Evolutionary conservation across 495 filamentous ascomycete genomes (phyloP), one percentile per base, ranked within the genome.

Genomic region (Xylaria sp.): DNA sequence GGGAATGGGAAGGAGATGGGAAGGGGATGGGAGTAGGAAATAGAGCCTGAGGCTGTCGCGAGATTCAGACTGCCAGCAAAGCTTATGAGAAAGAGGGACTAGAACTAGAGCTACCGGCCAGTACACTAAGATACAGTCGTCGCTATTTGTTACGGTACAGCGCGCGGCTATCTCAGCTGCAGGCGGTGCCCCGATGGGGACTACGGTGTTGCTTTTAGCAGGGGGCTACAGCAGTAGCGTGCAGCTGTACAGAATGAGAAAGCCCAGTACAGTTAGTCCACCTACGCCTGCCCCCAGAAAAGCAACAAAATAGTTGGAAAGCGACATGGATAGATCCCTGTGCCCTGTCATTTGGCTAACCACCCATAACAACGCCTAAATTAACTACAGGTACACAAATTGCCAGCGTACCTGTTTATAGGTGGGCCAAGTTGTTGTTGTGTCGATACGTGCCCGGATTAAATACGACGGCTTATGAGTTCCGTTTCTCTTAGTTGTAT

Each of bases 11-110:
- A 14, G 31, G n/a, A n/a, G n/a, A n/a, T n/a, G n/a, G n/a, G n/a
- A n/a, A n/a, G 44, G 26, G 29, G 44, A 52, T 24, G 46, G 37
- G 55, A 43, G 5, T 26, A 31, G 43, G 57, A 61, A 19, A 64
- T 29, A 37, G 62, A 37, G 43, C 24, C 61, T 17, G 61, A 63
- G 15, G 35, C 58, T 29, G 59, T 62, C 37, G 59, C n/a, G 57
- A 59, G 57, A 59, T 59, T 59, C 17, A 21, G 57, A 35, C 57
- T 59, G 24, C n/a, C n/a, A n/a, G n/a, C 31, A 24, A 59, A 59
- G 57, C 57, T 59, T 8, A 37, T 59, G 19, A 59, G 57, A 59
- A 59, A 37, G 57, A n/a, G 57, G 19, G 33, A 59, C 57, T 19
- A 37, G 33, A 37, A 7, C 57, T 35, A n/a, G n/a, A n/a, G n/a